Evolutionary conservation across 2,329 filamentous ascomycete species (phyloP), one percentile per base, ranked within the genome.

Genomic region (Aspergillus puulaauensis): DNA sequence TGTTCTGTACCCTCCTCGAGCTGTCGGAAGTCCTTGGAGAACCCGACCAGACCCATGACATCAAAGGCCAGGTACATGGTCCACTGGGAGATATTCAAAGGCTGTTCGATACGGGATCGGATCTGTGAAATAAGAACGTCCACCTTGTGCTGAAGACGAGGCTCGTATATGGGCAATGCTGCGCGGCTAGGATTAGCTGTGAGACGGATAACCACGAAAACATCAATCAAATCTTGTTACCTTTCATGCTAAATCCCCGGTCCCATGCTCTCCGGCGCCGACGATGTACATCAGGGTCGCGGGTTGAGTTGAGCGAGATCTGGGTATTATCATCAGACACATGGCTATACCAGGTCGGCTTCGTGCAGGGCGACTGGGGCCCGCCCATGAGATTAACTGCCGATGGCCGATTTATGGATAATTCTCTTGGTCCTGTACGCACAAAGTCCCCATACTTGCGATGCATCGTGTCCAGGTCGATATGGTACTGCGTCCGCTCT

Each of bases 31-130:
- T 67, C 65, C 43, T 68, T 66, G 0, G 71, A 73, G 43, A 78
- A 78, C 2, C 73, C 76, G 41, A 79, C 61, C 35, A 78, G 70
- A 1, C 74, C 76, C 76, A 78, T 77, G 11, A 78, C 66, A 19
- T 77, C 76, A 44, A 76, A 77, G 27, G 62, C 68, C 53, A 72
- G 71, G 46, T 72, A 74, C 59, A 69, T 72, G 56, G 72, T 71
- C 68, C 70, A 73, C 17, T 67, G 61, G 0, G 70, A 61, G 7
- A 70, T 65, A 49, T 77, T 51, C 31, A 65, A 21, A 2, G 51
- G 51, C 6, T 45, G 4, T 6, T 15, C 41, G 27, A 53, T 17
- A 2, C 51, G 51, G 14, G 40, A 17, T n/a, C 41, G 51, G 6
- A 53, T 53, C 31, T 53, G 51, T 4, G 51, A 53, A 6, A 53